Conservation (phyloP, 2,329 filamentous ascomycete genomes). For the Basipetospora chlamydospora region DNA sequence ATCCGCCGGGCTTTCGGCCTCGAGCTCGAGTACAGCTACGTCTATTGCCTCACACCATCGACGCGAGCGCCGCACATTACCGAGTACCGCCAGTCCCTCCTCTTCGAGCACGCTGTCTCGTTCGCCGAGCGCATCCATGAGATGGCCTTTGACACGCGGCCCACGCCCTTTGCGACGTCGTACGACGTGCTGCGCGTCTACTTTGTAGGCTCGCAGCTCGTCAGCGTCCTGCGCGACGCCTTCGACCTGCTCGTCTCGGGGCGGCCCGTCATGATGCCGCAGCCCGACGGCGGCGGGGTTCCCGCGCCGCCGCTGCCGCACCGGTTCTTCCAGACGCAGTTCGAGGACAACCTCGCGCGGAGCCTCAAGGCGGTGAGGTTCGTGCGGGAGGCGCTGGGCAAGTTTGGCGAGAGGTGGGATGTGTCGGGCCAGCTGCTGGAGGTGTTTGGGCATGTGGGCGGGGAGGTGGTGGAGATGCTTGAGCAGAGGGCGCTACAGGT, state of each 20-base stretch:
- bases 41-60: slow-evolving; percentile 76
- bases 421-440: slow-evolving; percentile 23
- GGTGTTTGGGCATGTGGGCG: slow-evolving; percentile 1
- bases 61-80: slow-evolving; percentile 57
- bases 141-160: slow-evolving; percentile 43
- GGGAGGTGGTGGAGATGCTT: slow-evolving; percentile 1
- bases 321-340: slow-evolving; percentile 20
- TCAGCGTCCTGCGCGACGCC: slow-evolving; percentile 43
- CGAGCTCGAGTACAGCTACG: slow-evolving; percentile 79
- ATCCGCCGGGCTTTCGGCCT: slow-evolving; percentile 71
- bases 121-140: slow-evolving; percentile 64
- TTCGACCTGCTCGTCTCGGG: slow-evolving; percentile 42
- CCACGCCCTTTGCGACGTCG: slow-evolving; percentile 63
- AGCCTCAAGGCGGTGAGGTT: slow-evolving; percentile 40
- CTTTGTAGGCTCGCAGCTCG: slow-evolving; percentile 52
- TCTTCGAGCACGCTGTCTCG: slow-evolving; percentile 76
- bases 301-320: slow-evolving; percentile 38
- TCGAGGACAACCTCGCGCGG: slow-evolving; percentile 36
- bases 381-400: slow-evolving; percentile 36
- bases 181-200: slow-evolving; percentile 77
- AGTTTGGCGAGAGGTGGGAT: slow-evolving; percentile 46
- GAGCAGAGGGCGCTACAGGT: slow-evolving; percentile 3
- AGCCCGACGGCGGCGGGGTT: slow-evolving; percentile 28
- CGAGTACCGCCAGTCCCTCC: slow-evolving; percentile 62
- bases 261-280: slow-evolving; percentile 24